These are phyloP conservation scores for Laburnicola sp. DNA, from an alignment of 2,329 filamentous ascomycete species.

Conservation along the genomic window DNA sequence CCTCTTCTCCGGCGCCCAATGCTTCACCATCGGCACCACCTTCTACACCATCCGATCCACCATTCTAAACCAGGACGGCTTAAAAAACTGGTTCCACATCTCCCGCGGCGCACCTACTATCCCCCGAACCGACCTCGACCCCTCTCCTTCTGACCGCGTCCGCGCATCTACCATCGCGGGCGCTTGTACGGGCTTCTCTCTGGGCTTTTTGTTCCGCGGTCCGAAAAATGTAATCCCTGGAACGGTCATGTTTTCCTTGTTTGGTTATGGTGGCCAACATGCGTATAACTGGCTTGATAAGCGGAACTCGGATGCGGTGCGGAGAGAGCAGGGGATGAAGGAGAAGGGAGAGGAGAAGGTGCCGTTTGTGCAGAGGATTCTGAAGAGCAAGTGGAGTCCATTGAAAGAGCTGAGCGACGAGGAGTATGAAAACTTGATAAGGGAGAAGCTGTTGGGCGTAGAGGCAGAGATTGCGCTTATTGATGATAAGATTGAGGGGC, in stretches of 20 bases:
- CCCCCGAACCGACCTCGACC: conserved; percentile 45
- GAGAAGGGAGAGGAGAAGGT: conserved; percentile 31
- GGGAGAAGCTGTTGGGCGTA: conserved; percentile 69
- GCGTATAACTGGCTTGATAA: conserved; percentile 58
- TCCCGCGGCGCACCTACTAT: conserved; percentile 32
- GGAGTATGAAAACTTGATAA: conserved; percentile 71
- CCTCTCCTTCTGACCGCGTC: conserved; percentile 62
- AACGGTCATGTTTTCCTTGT: conserved; percentile 60
- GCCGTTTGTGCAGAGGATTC: conserved; percentile 53
- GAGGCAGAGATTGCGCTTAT: conserved; percentile 78
- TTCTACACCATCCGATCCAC: conserved; percentile 68
- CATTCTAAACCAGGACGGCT: conserved; percentile 41
- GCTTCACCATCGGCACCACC: conserved; percentile 74
- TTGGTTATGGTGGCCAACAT: conserved; percentile 61
- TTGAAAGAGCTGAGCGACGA: conserved; percentile 70
- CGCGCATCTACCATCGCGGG: conserved; percentile 73
- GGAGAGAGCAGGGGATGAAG: conserved; percentile 40
- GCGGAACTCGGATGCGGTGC: conserved; percentile 44
- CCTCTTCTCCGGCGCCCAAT: conserved; percentile 73
- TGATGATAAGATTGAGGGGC: conserved; percentile 70
- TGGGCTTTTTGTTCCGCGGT: conserved; percentile 59
- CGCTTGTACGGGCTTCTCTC: conserved; percentile 60
- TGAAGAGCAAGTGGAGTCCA: conserved; percentile 70
- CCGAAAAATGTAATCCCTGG: conserved; percentile 55
- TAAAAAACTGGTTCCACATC: conserved; percentile 35